Base-by-base conservation (phyloP, 106 monocot species). In the Acorus calamus region DNA sequence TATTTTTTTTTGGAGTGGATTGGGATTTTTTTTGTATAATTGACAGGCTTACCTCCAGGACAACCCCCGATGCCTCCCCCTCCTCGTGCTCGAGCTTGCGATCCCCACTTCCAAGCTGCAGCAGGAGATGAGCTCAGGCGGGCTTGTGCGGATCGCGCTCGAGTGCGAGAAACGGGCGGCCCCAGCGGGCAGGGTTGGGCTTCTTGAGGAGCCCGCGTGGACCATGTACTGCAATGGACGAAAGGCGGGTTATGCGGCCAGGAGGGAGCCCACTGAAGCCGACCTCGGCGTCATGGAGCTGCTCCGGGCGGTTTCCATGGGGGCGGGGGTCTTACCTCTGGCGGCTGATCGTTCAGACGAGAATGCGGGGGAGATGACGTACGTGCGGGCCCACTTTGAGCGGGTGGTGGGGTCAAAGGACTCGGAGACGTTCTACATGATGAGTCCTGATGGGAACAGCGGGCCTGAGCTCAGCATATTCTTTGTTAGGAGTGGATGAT, bases 391-490 rank as follows among this genome's bases (percentile, higher is more conserved):
- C 14, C 78, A 75, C 60, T 98, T 98, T 59, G 83, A 85, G 54
- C 62, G 85, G 49, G 85, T 85, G 11, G 68, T 88, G 8, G 84
- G 87, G 0, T 91, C 87, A 53, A 82, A 66, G 69, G 96, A 98
- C 67, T 87, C 91, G 7, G 94, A 96, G 71, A 96, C 94, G 4
- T 96, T 84, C 64, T 96, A 96, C 76, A 96, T 96, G 94, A 66
- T 80, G 14, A 96, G 91, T 50, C 94, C 87, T 2, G 84, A 96
- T 10, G 76, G 80, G 9, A 87, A 83, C 57, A 72, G 73, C 42
- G 84, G 87, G 8, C 82, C 94, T 2, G 87, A 87, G 66, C 90
- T 96, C 60, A 90, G 77, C 70, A 77, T 96, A 60, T 96, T 96
- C 72, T 94, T 96, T 55, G 80, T 96, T 60, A 87, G 94, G 66